phyloP scores from a whole-genome alignment of 352 stramenopile genomes.

The Peronospora destructor region DNA sequence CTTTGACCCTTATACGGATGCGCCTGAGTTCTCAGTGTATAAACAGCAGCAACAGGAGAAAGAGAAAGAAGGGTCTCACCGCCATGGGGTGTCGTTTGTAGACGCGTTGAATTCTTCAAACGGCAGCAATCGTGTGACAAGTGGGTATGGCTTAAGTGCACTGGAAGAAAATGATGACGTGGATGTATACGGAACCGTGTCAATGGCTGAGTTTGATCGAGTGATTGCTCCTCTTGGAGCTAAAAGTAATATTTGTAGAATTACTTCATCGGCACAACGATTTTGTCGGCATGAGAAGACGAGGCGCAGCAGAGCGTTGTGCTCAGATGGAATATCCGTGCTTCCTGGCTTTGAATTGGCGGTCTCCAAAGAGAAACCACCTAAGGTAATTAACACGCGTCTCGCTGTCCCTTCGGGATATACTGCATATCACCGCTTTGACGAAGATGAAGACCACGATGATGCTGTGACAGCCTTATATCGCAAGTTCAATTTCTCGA shows the following conservation, averaged over 20 bases:
- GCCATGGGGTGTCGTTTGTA: constrained; percentile 66
- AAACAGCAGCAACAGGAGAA: constrained; percentile 37
- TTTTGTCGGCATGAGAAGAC: constrained; percentile 23
- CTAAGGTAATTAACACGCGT: constrained; percentile 32
- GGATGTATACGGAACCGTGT: constrained; percentile 65
- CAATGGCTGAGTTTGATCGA: constrained; percentile 64
- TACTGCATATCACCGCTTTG: constrained; percentile 40
- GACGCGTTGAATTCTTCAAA: constrained; percentile 47
- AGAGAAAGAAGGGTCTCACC: constrained; percentile 20
- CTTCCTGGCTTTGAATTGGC: constrained; percentile 57
- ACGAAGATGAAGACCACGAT: constrained; percentile 23
- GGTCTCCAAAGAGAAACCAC: constrained; percentile 31
- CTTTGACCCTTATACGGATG: constrained; percentile 69
- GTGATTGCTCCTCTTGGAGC: constrained; percentile 38
- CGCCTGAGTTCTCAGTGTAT: constrained; percentile 60
- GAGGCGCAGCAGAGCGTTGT: constrained; percentile 25
- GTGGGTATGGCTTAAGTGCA: constrained; percentile 59
- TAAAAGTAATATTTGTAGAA: constrained; percentile 19
- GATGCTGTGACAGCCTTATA: constrained; percentile 37
- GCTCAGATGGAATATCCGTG: constrained; percentile 48
- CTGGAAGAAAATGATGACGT: constrained; percentile 82
- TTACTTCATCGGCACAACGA: constrained; percentile 33
- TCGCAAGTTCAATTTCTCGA: constrained; percentile 50
- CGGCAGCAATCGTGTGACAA: constrained; percentile 34
- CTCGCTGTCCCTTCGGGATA: constrained; percentile 53